Evolutionary conservation across 805 yeast species (phyloP), one percentile per base, ranked within the genome.

Genomic region (Barnettozyma sp.): DNA sequence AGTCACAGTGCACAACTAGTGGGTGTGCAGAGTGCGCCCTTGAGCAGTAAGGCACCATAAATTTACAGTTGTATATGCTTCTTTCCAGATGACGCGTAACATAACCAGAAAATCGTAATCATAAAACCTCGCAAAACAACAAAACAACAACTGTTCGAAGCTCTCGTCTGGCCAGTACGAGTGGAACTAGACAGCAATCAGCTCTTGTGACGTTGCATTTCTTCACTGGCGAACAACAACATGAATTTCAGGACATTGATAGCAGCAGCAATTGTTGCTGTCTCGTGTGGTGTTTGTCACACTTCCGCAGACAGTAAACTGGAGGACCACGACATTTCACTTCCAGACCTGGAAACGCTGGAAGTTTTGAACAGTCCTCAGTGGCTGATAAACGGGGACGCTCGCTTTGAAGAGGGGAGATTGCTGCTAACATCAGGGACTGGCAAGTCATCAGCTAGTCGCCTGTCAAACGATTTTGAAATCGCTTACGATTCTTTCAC

Each of bases 391-490:
- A 41, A 42, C 19, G 76, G 65, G 3, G 53, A 55, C 26, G 58
- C 72, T 6, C 43, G 41, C 6, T 58, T 73, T 25, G 63, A 64
- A 23, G 71, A 70, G 34, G 83, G 83, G 5, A 62, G 85, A 33
- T 46, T 76, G 12, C 48, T 76, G 7, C 43, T 74, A 35, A 73
- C 80, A 2, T 75, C 78, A 5, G 55, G 53, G 15, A 44, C 58
- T 12, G 42, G 43, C 4, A 44, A n/a, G n/a, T n/a, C n/a, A n/a
- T n/a, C 65, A 5, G 39, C 44, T 4, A 81, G 82, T 11, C 55
- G 72, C 0, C 31, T 76, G 3, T 71, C 78, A 77, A 54, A 59
- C 56, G 25, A 52, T 27, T 30, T 45, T 38, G 9, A 50, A 46
- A 8, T 49, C 52, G 34, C 61, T 43, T 41, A 44, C 16, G 56